These are phyloP conservation scores for Chimonanthus salicifolius DNA, from an alignment of 164 flowering plant genomes.

Conservation along the genomic window DNA sequence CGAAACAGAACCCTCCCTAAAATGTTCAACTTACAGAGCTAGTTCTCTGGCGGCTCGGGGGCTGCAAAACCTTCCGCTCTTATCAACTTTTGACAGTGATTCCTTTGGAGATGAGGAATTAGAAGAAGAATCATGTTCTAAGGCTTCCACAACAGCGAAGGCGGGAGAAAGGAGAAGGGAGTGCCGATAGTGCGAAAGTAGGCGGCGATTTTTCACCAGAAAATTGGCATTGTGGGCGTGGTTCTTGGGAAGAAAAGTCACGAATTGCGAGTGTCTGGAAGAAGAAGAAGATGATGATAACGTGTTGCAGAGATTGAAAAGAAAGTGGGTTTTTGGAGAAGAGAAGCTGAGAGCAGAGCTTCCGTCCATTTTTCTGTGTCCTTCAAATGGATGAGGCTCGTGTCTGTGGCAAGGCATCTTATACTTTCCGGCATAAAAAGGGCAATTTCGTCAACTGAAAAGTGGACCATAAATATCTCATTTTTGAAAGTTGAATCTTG, in stretches of 20 bases:
- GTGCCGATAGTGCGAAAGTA: constrained; percentile 7
- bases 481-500: no score
- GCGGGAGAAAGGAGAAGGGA: constrained; percentile 23
- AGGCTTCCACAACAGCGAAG: constrained; percentile 21
- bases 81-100: constrained; percentile 56
- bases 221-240: background rate
- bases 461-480: no score
- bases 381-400: no score
- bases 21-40: constrained; percentile 51
- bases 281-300: constrained; percentile 5
- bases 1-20: background rate
- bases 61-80: constrained; percentile 82
- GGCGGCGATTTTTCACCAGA: constrained; percentile 2
- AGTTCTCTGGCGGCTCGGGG: constrained; percentile 95
- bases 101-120: constrained; percentile 19
- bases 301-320: background rate
- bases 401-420: no score
- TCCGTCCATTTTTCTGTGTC: constrained; percentile 24
- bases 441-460: no score
- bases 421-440: no score
- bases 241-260: constrained; percentile 9
- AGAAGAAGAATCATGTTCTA: constrained; percentile 15
- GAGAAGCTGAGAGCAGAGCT: constrained; percentile 19
- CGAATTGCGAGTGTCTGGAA: constrained; percentile 6
- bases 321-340: constrained; percentile 16